Conservation (phyloP, 305 asterid species). For the Fraxinus platypoda region DNA sequence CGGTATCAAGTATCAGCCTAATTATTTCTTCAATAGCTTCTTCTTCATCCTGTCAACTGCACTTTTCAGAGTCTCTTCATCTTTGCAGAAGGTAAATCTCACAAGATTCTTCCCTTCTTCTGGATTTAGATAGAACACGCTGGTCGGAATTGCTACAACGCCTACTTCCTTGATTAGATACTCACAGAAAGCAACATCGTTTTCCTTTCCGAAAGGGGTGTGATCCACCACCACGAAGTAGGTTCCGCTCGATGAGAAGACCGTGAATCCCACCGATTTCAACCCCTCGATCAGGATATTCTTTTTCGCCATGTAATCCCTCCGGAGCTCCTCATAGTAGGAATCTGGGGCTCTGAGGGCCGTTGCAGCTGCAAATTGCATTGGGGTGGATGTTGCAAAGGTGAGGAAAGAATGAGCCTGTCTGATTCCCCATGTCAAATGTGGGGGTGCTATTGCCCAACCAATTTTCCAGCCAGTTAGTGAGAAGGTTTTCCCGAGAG, state of each 20-base stretch:
- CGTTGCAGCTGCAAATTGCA: constrained; percentile 77
- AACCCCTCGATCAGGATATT: constrained; percentile 73
- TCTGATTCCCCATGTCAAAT: constrained; percentile 86
- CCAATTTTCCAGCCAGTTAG: constrained; percentile 96
- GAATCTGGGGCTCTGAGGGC: constrained; percentile 79
- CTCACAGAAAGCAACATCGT: constrained; percentile 86
- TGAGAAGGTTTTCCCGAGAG: constrained; percentile 91
- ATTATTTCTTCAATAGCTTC: constrained; percentile 58
- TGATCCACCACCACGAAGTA: constrained; percentile 87
- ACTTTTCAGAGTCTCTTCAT: constrained; percentile 70
- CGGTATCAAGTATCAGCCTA: background rate
- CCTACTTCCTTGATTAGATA: constrained; percentile 87
- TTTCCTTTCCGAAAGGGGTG: constrained; percentile 73
- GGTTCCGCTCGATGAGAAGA: constrained; percentile 83
- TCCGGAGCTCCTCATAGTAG: constrained; percentile 68
- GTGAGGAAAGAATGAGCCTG: constrained; percentile 89
- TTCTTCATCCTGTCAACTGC: constrained; percentile 90
- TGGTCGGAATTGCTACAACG: constrained; percentile 88
- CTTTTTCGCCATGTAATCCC: constrained; percentile 69
- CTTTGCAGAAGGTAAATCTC: constrained; percentile 94
- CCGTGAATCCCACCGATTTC: constrained; percentile 72
- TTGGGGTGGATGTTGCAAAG: constrained; percentile 89
- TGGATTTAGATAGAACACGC: constrained; percentile 80
- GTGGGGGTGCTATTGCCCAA: constrained; percentile 93
- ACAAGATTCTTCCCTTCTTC: constrained; percentile 94